phyloP scores from a whole-genome alignment of 2,329 filamentous ascomycete genomes.

The Aspergillus texensis region DNA sequence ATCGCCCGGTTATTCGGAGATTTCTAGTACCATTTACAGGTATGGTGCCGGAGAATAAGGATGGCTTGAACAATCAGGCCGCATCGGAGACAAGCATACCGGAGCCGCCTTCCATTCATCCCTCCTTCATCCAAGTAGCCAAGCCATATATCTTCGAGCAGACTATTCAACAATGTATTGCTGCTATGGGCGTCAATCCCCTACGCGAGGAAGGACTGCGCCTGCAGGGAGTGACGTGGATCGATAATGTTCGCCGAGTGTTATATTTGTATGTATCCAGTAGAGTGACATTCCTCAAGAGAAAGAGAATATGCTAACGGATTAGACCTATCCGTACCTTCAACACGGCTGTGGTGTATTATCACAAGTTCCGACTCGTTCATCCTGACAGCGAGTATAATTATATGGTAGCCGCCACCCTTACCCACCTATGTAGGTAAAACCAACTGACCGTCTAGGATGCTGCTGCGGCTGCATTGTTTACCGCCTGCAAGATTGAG shows the following conservation, averaged over 20 bases:
- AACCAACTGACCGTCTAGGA: conserved; percentile 55
- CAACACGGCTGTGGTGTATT: conserved; percentile 88
- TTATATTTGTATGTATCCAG: conserved; percentile 69
- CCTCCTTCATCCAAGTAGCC: conserved; percentile 65
- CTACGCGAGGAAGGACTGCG: conserved; percentile 79
- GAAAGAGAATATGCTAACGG: conserved; percentile 6
- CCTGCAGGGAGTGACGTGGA: conserved; percentile 83
- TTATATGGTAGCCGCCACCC: conserved; percentile 53
- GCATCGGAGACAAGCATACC: conserved; percentile 18
- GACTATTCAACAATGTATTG: conserved; percentile 72
- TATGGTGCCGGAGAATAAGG: conserved; percentile 28
- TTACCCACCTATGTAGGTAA: not conserved
- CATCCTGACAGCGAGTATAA: conserved; percentile 86
- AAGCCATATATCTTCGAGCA: conserved; percentile 82
- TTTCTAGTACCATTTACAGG: not conserved
- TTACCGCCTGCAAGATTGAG: conserved; percentile 95
- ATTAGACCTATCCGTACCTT: conserved; percentile 83
- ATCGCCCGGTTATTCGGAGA: conserved; percentile 6
- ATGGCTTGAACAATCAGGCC: conserved; percentile 16
- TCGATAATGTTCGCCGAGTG: conserved; percentile 78
- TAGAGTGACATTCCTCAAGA: not conserved
- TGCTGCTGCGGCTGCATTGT: conserved; percentile 82
- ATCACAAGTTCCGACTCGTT: conserved; percentile 86
- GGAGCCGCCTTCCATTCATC: conserved; percentile 55
- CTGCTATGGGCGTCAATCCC: conserved; percentile 69